Evolutionary conservation across 1,284 basidiomycete genomes (phyloP), one percentile per base, ranked within the genome.

Genomic region (Malassezia sp.): DNA sequence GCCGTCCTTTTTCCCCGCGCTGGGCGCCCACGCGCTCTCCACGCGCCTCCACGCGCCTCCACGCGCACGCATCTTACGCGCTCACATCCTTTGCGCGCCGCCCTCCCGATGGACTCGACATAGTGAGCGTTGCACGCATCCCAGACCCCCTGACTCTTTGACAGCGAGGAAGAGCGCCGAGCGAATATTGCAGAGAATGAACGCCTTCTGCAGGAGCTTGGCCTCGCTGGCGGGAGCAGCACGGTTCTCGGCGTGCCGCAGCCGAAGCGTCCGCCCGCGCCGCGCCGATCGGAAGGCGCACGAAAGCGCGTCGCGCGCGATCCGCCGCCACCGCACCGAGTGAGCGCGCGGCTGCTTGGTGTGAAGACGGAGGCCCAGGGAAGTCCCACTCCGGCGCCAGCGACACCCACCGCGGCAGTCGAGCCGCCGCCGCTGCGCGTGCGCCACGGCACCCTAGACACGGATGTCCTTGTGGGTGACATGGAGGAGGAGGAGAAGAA

Each of bases 151-250:
- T 42, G 24, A 11, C 29, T 24, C 8, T 26, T 34, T 22, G 8
- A 17, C 47, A 59, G 56, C 45, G 65, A 68, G 57, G 42, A 54
- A 26, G 57, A 66, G 38, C 52, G 65, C 12, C 60, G 61, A 31
- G 56, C 47, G 28, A 68, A 68, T 45, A 68, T 68, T 46, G 53
- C 48, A n/a, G 54, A 60, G 24, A 68, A 68, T 59, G 57, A 64
- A 38, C 36, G 49, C 4, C 54, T 68, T 24, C 54, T 68, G 46
- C 55, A 57, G 17, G 63, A 63, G 45, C 54, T 68, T 9, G 57
- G 61, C 22, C 52, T 68, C 30, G 49, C 54, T 24, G 55, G 54
- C 8, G 61, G 63, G 5, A 52, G 55, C 12, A 53, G 54, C 4
- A 34, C 50, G 27, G 36, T 47, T 9, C 48, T 57, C 18, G 61